Base-by-base conservation (phyloP, 306 rosid species). In the Trifolium dubium region DNA sequence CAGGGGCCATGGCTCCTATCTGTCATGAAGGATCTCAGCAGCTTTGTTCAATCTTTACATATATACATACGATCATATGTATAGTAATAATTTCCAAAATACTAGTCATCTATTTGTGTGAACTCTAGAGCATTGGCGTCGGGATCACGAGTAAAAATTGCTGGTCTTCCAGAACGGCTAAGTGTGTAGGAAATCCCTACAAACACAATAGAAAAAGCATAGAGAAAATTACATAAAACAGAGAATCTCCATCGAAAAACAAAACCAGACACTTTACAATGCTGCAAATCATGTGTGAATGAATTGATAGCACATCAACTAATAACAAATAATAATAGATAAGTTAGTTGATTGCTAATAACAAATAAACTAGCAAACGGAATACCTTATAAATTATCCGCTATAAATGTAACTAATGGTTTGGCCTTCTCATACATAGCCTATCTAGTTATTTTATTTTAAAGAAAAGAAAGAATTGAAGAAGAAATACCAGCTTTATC, bases 81-180 rank as follows among this genome's bases (percentile, higher is more conserved):
- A 79, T 64, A 64, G 31, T 32, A 17, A 71, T 47, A 7, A 37
- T 37, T 65, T 49, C 75, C 49, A 70, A 65, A 50, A n/a, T 72
- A 60, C 86, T 82, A 88, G 34, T 12, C 82, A 66, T 91, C 96
- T 71, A 94, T 80, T 77, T 92, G 95, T 19, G 97, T 89, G 81
- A 94, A 94, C 73, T 94, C 99, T 35, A 92, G 69, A 62, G 97
- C 99, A 83, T 94, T 94, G 76, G 92, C 83, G 79, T 93, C 97
- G 2, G 98, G 98, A 80, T 89, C 97, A 47, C 97, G 88, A 8
- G 94, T 86, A 71, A 92, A 94, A 39, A 94, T 89, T 23, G 99
- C 99, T 7, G 99, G 98, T 85, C 99, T 87, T 77, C 99, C 97
- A 9, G 99, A 94, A 55, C 82, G 88, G 81, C 99, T 89, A 53